A percentile compares a stretch with the other conserved stretches of the same genome.
These are phyloP conservation scores for Moelleriella libera DNA, from an alignment of 2,329 filamentous ascomycete species.

Conservation along the genomic window DNA sequence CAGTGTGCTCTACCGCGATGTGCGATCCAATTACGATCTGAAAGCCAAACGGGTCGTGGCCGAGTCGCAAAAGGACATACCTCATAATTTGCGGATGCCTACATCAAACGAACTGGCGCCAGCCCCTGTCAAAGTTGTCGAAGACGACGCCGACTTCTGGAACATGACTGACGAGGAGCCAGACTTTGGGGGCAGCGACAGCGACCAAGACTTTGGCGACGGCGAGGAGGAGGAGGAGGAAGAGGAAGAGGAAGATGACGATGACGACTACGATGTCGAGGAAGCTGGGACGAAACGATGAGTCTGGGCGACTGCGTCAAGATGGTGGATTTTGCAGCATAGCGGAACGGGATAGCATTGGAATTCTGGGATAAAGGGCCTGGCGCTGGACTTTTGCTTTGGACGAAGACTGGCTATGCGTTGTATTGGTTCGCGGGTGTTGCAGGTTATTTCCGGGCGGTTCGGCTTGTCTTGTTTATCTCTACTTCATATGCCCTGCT, in stretches of 20 bases:
- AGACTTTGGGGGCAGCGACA: constrained; percentile 65
- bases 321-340: constrained; percentile 2
- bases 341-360: not conserved
- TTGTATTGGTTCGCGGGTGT: too few relatives aligned
- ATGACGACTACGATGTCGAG: constrained; percentile 3
- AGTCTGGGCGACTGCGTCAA: not conserved
- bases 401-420: too few relatives aligned
- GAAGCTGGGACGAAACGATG: not conserved
- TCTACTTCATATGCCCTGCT: too few relatives aligned
- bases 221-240: constrained; percentile 44
- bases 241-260: constrained; percentile 29
- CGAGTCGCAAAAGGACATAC: constrained; percentile 65
- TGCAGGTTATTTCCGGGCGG: too few relatives aligned
- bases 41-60: constrained; percentile 58
- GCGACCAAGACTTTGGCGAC: constrained; percentile 47
- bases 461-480: too few relatives aligned
- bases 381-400: too few relatives aligned
- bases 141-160: constrained; percentile 74
- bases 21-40: constrained; percentile 53
- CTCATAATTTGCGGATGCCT: constrained; percentile 69
- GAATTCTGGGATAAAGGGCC: too few relatives aligned
- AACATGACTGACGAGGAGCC: constrained; percentile 61
- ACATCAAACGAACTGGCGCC: constrained; percentile 50
- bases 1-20: constrained; percentile 68
- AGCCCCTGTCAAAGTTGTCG: constrained; percentile 41